phyloP scores from a whole-genome alignment of 2,329 filamentous ascomycete species.

The Aspergillus nomiae region DNA sequence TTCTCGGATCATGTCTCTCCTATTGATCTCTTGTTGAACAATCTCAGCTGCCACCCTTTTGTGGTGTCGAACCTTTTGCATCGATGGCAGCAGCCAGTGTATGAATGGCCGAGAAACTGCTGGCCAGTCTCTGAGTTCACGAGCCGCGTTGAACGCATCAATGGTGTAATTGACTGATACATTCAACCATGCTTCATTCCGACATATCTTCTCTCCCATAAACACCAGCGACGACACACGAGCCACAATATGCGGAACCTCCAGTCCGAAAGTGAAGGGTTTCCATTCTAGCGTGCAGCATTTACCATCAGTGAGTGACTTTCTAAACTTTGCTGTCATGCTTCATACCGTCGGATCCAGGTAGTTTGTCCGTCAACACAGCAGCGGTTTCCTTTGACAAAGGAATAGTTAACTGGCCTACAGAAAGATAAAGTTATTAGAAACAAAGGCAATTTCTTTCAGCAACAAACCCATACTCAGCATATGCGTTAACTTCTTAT shows the following conservation, averaged over 20 bases:
- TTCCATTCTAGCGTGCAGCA: conserved; percentile 51
- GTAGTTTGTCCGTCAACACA: conserved; percentile 26
- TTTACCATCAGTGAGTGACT: neutral
- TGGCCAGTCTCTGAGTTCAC: conserved; percentile 48
- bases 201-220: conserved; percentile 54
- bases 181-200: conserved; percentile 57
- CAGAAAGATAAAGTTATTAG: neutral
- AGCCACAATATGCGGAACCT: conserved; percentile 55
- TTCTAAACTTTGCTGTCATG: neutral
- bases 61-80: conserved; percentile 41
- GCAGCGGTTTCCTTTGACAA: conserved; percentile 30
- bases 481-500: conserved; percentile 32
- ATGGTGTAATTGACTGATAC: conserved; percentile 26
- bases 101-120: conserved; percentile 44
- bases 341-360: conserved; percentile 27
- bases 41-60: conserved; percentile 41
- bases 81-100: conserved; percentile 49
- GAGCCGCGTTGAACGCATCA: conserved; percentile 26
- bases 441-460: neutral
- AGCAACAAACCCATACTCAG: conserved; percentile 25
- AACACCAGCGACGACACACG: conserved; percentile 58
- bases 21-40: conserved; percentile 29
- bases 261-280: conserved; percentile 54
- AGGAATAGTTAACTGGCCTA: conserved; percentile 28
- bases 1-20: conserved; percentile 22